Evolutionary conservation across 495 filamentous ascomycete genomes (phyloP), one percentile per base, ranked within the genome.

Genomic region (Thermochaetoides thermophila): DNA sequence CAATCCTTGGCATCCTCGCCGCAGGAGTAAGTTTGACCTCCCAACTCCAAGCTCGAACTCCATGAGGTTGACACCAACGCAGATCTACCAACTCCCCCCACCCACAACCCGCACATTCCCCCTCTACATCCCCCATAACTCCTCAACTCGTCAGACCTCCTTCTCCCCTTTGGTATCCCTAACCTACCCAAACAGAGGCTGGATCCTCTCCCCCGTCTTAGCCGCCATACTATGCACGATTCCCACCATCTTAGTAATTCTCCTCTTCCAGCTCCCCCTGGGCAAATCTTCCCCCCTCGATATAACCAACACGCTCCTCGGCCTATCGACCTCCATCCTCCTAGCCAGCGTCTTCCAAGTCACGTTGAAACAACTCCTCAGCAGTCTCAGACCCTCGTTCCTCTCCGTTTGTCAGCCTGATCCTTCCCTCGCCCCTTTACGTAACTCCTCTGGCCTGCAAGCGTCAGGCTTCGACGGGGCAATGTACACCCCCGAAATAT

Each of bases 211-310:
- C 15, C 77, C 75, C 43, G 66, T 64, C 50, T 48, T 58, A 0
- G 66, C 72, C 6, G 74, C 70, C 4, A 48, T 78, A 21, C 49
- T 79, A 4, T 59, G 61, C 5, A 43, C 61, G 15, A 37, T 76
- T 1, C 47, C 74, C 31, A 74, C 76, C 11, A 65, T 76, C 52
- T 36, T 59, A 25, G 48, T 76, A 40, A 67, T 78, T 48, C 53
- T 68, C 7, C 43, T 68, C 27, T 59, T 66, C 49, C 72, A 77
- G 45, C 63, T 77, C 37, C n/a, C n/a, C n/a, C n/a, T n/a, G n/a
- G 64, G 73, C 7, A 59, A 74, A 21, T 66, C 71, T 27, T 70
- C 64, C 22, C 78, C 78, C 57, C 78, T 73, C 73, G 75, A 80
- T 37, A 49, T 64, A 31, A 77, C 76, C 52, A 76, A 76, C 38